Evolutionary conservation across 352 stramenopile species (phyloP).

Genomic region (Peronospora destructor): DNA sequence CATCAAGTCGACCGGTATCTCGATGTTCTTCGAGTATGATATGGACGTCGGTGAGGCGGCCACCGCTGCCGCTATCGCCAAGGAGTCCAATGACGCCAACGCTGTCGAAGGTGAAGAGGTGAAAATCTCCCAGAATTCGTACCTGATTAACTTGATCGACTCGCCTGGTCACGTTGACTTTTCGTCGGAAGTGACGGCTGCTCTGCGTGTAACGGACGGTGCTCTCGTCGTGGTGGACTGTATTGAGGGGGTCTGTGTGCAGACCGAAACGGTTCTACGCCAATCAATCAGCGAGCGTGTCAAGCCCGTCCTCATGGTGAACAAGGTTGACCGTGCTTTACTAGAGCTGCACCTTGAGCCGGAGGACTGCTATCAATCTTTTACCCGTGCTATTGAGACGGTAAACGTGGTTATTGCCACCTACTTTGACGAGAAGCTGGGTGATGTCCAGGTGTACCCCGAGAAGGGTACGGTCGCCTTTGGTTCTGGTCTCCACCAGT

Average conservation of each 20-base stretch:
- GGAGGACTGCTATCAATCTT: conserved; percentile 99
- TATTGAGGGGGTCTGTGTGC: conserved; percentile 98
- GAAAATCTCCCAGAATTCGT: conserved; percentile 95
- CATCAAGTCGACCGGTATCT: conserved; percentile 99
- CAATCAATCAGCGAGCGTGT: conserved; percentile 98
- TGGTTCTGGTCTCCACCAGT: conserved; percentile 98
- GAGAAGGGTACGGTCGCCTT: conserved; percentile 98
- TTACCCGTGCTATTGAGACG: conserved; percentile 96
- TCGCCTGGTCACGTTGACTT: conserved; percentile 99
- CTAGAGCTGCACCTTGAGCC: conserved; percentile 97
- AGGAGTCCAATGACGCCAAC: conserved; percentile 41
- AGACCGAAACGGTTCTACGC: conserved; percentile 98
- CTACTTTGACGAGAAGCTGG: conserved; percentile 97
- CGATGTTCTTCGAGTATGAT: conserved; percentile 99
- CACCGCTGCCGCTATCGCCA: conserved; percentile 51
- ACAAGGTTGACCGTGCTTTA: conserved; percentile 99
- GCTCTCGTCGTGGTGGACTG: conserved; percentile 99
- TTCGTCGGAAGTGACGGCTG: conserved; percentile 98
- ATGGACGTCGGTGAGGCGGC: conserved; percentile 90
- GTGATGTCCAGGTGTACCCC: conserved; percentile 97
- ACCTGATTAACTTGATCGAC: conserved; percentile 99
- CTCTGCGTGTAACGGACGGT: conserved; percentile 98
- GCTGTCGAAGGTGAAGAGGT: conserved; percentile 34
- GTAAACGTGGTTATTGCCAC: conserved; percentile 99
- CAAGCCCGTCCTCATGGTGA: conserved; percentile 98